These are phyloP conservation scores for Scytalidium lignicola DNA, from an alignment of 2,329 filamentous ascomycete species.

Conservation along the genomic window DNA sequence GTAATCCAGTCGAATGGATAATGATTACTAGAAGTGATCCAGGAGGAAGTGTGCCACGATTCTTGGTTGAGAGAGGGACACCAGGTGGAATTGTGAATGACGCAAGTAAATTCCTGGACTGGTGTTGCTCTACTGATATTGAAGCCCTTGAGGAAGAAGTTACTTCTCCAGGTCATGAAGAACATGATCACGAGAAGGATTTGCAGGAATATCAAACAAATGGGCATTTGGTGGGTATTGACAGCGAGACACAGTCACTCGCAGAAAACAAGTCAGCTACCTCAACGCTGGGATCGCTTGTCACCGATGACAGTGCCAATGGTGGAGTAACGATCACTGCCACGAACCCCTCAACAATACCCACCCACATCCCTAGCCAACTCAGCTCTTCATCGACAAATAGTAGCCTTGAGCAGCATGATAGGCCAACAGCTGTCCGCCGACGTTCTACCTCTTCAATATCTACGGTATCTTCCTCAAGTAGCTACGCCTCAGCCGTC, in stretches of 20 bases:
- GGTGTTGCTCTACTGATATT: conserved; percentile 47
- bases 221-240: conserved; percentile 21
- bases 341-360: conserved; percentile 18
- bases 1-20: conserved; percentile 67
- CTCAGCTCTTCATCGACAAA: background rate
- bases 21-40: conserved; percentile 70
- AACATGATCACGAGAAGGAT: conserved; percentile 20
- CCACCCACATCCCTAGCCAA: background rate
- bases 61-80: conserved; percentile 67
- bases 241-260: conserved; percentile 6
- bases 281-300: conserved; percentile 1
- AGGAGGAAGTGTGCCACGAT: conserved; percentile 66
- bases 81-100: conserved; percentile 60
- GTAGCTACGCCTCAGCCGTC: conserved; percentile 44
- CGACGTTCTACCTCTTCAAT: conserved; percentile 21
- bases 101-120: conserved; percentile 63
- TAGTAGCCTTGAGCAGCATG: background rate
- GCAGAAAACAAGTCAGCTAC: background rate
- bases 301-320: conserved; percentile 4
- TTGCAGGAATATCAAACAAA: conserved; percentile 27
- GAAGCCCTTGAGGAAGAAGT: conserved; percentile 18
- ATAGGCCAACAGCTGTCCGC: conserved; percentile 1
- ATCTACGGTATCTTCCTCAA: conserved; percentile 40
- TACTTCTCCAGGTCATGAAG: conserved; percentile 10
- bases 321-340: too few relatives aligned